Evolutionary conservation across 31 red algal species (phyloP).

Genomic region (Asparagopsis taxiformis): DNA sequence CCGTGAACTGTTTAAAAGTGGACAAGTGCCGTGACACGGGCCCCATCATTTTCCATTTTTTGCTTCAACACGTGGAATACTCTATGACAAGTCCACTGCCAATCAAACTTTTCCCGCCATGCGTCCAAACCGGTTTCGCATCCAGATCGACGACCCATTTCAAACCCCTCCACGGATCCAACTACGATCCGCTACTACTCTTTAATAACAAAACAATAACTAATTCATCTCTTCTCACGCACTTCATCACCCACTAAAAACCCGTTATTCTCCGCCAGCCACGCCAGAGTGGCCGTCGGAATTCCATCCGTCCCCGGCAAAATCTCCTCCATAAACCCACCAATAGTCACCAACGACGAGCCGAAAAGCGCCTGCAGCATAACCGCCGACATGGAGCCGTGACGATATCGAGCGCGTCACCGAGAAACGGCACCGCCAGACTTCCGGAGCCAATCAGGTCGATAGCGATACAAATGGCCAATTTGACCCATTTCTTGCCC

Average conservation of each 20-base stretch:
- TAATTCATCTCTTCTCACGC: background rate
- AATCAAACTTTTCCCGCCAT: too few relatives aligned
- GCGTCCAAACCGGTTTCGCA: too few relatives aligned
- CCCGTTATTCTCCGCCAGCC: conserved; percentile 55
- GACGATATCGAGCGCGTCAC: conserved; percentile 51
- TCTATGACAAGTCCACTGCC: background rate
- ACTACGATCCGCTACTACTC: too few relatives aligned
- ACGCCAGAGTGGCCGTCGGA: conserved; percentile 80
- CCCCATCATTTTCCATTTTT: background rate
- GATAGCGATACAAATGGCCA: conserved; percentile 65
- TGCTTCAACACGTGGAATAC: background rate
- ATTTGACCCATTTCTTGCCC: conserved; percentile 46
- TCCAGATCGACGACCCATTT: too few relatives aligned
- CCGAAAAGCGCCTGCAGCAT: conserved; percentile 76
- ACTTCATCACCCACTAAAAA: conserved; percentile 17
- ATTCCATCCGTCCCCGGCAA: conserved; percentile 67
- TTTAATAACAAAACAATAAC: background rate
- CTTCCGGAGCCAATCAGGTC: conserved; percentile 62
- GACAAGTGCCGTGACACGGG: background rate
- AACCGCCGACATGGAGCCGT: conserved; percentile 63
- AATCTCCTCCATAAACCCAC: conserved; percentile 70
- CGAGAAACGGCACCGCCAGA: conserved; percentile 56
- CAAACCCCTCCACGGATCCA: too few relatives aligned
- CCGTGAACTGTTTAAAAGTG: background rate
- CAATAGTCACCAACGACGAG: conserved; percentile 33